These are phyloP conservation scores for Sporobolomyces phaffii DNA, from an alignment of 768 basidiomycete genomes.

Conservation along the genomic window DNA sequence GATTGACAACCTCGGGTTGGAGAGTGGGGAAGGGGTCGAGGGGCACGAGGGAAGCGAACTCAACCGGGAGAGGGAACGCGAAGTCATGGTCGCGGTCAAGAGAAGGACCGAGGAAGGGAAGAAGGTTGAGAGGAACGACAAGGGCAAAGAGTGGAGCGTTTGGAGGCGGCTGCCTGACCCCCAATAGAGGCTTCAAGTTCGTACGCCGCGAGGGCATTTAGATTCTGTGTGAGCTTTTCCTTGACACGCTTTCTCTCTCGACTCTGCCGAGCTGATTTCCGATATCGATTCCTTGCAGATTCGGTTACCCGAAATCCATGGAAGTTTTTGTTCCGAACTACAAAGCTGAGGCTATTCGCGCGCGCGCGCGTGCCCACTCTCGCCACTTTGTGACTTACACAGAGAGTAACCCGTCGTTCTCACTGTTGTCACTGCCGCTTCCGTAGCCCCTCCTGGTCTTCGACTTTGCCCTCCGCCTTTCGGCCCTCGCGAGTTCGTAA, in stretches of 20 bases:
- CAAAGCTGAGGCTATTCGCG: too few species aligned
- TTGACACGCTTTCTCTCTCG: too few species aligned
- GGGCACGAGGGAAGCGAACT: conserved; percentile 20
- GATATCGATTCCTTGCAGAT: background rate
- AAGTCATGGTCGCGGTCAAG: conserved; percentile 52
- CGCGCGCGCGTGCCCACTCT: too few species aligned
- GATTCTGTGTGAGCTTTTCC: background rate
- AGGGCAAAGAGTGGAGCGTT: conserved; percentile 87
- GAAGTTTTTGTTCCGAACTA: too few species aligned
- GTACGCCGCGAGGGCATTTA: background rate
- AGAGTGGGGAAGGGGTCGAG: conserved; percentile 66
- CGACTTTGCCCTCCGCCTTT: background rate
- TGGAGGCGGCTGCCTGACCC: conserved; percentile 46
- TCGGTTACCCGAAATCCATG: too few species aligned
- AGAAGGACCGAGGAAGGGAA: conserved; percentile 89
- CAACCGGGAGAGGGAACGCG: conserved; percentile 46
- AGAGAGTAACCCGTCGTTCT: background rate
- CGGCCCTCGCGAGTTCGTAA: too few species aligned
- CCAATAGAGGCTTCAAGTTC: background rate
- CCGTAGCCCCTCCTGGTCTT: background rate
- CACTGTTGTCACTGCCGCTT: background rate
- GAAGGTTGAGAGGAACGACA: conserved; percentile 87
- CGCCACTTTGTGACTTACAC: too few species aligned
- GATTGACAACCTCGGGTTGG: conserved; percentile 58
- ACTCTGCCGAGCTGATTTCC: too few species aligned